phyloP scores from a whole-genome alignment of 2,329 filamentous ascomycete genomes.

The Coniochaeta ligniaria region DNA sequence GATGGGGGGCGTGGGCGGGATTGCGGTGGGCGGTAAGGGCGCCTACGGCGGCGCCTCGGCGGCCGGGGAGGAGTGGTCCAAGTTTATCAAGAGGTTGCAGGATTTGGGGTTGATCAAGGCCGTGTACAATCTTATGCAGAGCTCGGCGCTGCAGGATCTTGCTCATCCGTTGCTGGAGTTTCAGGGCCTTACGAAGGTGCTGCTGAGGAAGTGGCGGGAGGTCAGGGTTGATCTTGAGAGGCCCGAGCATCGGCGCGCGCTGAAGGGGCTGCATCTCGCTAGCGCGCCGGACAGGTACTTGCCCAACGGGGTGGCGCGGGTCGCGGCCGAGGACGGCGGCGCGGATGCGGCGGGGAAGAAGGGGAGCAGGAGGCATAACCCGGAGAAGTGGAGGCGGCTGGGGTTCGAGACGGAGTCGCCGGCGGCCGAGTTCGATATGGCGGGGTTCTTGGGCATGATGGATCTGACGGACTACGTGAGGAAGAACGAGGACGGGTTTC shows the following conservation, averaged over 20 bases:
- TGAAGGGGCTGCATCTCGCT: conserved; percentile 79
- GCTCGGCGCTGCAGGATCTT: conserved; percentile 82
- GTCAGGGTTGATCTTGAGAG: conserved; percentile 79
- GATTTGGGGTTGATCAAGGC: conserved; percentile 89
- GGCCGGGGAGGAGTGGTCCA: conserved; percentile 73
- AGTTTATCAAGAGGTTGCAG: conserved; percentile 88
- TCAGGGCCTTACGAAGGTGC: conserved; percentile 80
- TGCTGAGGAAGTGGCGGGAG: conserved; percentile 83
- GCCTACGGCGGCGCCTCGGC: conserved; percentile 15
- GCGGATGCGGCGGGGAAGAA: conserved; percentile 38
- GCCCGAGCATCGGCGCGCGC: conserved; percentile 77
- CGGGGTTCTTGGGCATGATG: conserved; percentile 94
- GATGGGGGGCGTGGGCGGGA: conserved; percentile 40
- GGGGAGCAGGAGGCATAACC: conserved; percentile 67
- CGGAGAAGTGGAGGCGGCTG: conserved; percentile 86
- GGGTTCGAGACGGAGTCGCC: conserved; percentile 91
- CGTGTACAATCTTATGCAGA: conserved; percentile 90
- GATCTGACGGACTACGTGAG: conserved; percentile 90
- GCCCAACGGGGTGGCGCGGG: conserved; percentile 28
- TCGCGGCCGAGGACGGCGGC: conserved; percentile 21
- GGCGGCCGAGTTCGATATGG: conserved; percentile 73
- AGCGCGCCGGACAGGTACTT: conserved; percentile 60
- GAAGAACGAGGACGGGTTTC: conserved; percentile 86
- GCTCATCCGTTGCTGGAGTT: conserved; percentile 89
- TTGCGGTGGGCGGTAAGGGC: conserved; percentile 19